Evolutionary conservation across 495 filamentous ascomycete genomes (phyloP), one percentile per base, ranked within the genome.

Genomic region (Lasiosphaeria hispida): DNA sequence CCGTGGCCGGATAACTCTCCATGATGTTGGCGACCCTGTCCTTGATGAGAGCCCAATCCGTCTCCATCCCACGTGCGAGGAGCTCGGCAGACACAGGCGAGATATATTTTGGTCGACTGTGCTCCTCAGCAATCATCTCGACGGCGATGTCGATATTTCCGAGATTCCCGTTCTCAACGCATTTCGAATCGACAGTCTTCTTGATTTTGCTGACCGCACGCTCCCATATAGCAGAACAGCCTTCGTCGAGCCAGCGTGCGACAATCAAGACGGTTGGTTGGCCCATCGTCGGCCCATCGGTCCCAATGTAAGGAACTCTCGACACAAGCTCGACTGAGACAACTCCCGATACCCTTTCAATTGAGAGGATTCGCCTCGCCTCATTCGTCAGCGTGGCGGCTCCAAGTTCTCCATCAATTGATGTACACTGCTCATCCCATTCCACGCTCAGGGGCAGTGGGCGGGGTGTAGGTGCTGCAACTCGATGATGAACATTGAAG

Each of bases 51-150:
- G 11, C 43, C 43, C n/a, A 45, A 17, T 45, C n/a, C 43, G 13
- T 19, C n/a, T 19, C n/a, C 43, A 45, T 10, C 18, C 43, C 43
- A 45, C 11, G 43, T 4, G 13, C 11, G 17, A 45, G 43, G 17
- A 45, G 43, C n/a, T 19, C 43, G 18, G 43, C 13, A 10, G 13
- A 13, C 13, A 45, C 43, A 45, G 43, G 43, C 13, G 43, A 13
- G 9, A 45, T 45, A 17, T 45, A 45, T 17, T 45, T 45, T 45
- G 13, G 13, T 17, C 18, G 13, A 14, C 13, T 17, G 18, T 45
- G 43, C 43, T 45, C 43, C 43, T 45, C 43, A 17, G n/a, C 43
- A 17, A 45, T 14, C 43, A 45, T 45, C 17, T 45, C 43, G 17
- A 45, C 43, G 9, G 43, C 43, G 17, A 45, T 45, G 43, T 45